Conservation (phyloP, 768 basidiomycete species). For the Austroboletus eburneus region DNA sequence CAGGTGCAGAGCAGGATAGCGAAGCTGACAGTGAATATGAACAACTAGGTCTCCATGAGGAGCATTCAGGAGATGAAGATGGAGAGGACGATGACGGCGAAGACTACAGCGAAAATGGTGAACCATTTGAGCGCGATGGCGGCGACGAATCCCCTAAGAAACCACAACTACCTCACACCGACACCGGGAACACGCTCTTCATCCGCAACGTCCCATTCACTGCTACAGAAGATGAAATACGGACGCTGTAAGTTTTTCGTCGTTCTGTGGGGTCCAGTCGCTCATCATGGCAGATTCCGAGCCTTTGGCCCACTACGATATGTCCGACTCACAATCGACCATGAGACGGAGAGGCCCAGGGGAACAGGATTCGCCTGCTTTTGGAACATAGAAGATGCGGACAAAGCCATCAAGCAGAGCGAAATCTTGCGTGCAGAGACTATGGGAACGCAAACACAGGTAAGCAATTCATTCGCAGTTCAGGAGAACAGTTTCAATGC, state of each 20-base stretch:
- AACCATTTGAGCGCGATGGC: slow-evolving; percentile 1
- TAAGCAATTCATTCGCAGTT: slow-evolving; percentile 22
- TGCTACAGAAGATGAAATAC: slow-evolving; percentile 90
- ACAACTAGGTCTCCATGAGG: slow-evolving; percentile 43
- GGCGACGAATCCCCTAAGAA: slow-evolving; percentile 46
- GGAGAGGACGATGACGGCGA: slow-evolving; percentile 28
- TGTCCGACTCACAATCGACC: slow-evolving; percentile 85
- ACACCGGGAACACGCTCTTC: slow-evolving; percentile 89
- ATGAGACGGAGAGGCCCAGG: slow-evolving; percentile 76
- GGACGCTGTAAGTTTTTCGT: slow-evolving; percentile 58
- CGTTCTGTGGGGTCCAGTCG: background rate
- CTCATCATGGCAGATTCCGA: slow-evolving; percentile 55
- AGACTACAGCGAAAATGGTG: slow-evolving; percentile 18
- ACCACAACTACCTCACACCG: slow-evolving; percentile 75
- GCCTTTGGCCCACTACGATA: slow-evolving; percentile 91
- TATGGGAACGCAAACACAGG: slow-evolving; percentile 37
- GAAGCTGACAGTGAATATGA: slow-evolving; percentile 35
- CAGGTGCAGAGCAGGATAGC: slow-evolving; percentile 18
- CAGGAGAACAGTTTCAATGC: background rate
- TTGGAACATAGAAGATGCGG: slow-evolving; percentile 90
- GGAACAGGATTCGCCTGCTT: slow-evolving; percentile 98
- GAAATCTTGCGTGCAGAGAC: slow-evolving; percentile 66
- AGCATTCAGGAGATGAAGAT: slow-evolving; percentile 25
- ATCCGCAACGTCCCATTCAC: slow-evolving; percentile 90
- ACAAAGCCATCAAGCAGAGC: slow-evolving; percentile 79